These are phyloP conservation scores for Sordaria brevicollis DNA, from an alignment of 495 filamentous ascomycete genomes.

Conservation along the genomic window DNA sequence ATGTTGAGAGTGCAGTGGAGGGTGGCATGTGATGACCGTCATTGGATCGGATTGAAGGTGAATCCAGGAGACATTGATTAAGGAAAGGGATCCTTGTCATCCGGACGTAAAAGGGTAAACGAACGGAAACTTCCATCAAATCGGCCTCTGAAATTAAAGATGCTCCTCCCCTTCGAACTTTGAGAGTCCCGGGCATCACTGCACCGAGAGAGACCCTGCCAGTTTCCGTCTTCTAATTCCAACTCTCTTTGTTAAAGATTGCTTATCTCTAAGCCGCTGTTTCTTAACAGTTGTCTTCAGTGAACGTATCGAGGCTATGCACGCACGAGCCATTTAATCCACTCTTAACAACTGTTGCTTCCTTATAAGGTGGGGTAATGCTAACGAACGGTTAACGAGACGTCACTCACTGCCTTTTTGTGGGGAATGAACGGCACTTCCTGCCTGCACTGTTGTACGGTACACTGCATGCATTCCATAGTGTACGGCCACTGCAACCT, in stretches of 20 bases:
- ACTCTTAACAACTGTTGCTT: background rate
- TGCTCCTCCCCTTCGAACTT: background rate
- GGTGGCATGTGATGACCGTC: background rate
- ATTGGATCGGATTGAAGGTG: background rate
- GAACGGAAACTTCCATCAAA: background rate
- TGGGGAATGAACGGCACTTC: background rate
- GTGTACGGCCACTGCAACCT: too few relatives aligned
- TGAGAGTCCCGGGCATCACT: background rate
- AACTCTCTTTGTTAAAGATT: background rate
- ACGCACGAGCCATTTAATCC: background rate
- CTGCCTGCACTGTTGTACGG: background rate
- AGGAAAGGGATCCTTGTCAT: background rate
- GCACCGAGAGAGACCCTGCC: background rate
- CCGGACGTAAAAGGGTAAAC: background rate
- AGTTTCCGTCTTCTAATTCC: background rate
- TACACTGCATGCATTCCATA: background rate
- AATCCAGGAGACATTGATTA: background rate
- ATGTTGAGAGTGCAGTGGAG: background rate
- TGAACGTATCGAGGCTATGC: background rate
- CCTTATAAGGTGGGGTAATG: background rate
- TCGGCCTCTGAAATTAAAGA: background rate
- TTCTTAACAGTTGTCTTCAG: background rate
- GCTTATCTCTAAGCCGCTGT: background rate
- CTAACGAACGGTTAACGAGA: background rate
- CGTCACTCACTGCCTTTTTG: background rate